Base-by-base conservation (phyloP, 371 early-diverging fungal genomes). In the Mortierella sp. region DNA sequence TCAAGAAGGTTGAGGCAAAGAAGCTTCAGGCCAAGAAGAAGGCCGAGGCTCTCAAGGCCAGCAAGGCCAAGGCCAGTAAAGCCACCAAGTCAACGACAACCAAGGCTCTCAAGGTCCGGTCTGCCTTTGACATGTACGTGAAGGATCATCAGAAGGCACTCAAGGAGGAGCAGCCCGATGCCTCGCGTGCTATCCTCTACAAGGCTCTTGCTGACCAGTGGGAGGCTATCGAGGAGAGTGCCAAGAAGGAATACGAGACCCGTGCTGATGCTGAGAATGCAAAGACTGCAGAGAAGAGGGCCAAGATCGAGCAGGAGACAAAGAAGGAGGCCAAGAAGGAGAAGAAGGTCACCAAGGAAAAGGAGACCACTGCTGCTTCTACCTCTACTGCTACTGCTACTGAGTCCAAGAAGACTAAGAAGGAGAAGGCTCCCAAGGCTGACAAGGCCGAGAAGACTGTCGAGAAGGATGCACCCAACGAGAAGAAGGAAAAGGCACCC, bases 161-260 rank as follows among this genome's bases (percentile, higher is more conserved):
- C 48, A 67, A 63, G 68, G 75, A 67, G 5, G 59, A 58, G 47
- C 4, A 30, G 11, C 75, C 75, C 27, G 68, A 73, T 26, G 64
- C 63, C 19, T 73, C 75, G 15, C 75, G 75, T 23, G 75, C 75
- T 15, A 68, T 63, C 24, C 32, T 67, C 48, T 62, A 62, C 56
- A 73, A 73, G 60, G 53, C 46, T 28, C 48, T 73, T 6, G 68
- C 56, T 15, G 75, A 67, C 68, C 67, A 73, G 64, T 73, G 75
- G 75, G 75, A 73, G 43, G 68, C 68, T 17, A 49, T 50, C 30
- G 26, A 37, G 11, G 56, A 41, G 27, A 49, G 34, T 50, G 30
- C 48, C 47, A 59, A 56, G 54, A 46, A 64, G 56, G 54, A 53
- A 24, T 67, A 67, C 47, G 55, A 73, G 56, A 32, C 47, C 43